Conservation (phyloP, 257 asterid genomes). For the Gentiana macrophylla region DNA sequence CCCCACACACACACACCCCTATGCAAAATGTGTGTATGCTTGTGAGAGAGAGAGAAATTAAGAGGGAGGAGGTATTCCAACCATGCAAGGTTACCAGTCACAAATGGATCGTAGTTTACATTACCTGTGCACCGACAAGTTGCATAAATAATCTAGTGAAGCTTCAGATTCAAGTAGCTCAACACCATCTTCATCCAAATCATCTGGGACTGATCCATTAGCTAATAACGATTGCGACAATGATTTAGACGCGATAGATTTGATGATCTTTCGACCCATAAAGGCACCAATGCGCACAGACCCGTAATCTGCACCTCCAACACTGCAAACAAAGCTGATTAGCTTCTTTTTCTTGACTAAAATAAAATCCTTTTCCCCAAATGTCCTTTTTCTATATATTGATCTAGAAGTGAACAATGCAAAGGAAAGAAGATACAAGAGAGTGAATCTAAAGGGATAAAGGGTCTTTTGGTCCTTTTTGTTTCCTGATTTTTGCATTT, state of each 20-base stretch:
- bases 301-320: slow-evolving; percentile 97
- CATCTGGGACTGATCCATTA: slow-evolving; percentile 54
- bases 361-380: not conserved
- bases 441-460: no score
- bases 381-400: not conserved
- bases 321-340: slow-evolving; percentile 35
- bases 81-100: not conserved
- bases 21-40: no score
- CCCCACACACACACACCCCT: no score
- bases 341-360: not conserved
- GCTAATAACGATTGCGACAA: slow-evolving; percentile 33
- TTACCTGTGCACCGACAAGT: slow-evolving; percentile 90
- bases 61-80: not conserved
- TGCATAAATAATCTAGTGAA: slow-evolving; percentile 84
- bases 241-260: slow-evolving; percentile 48
- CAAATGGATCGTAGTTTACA: no score
- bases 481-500: no score
- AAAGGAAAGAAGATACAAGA: no score
- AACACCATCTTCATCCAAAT: slow-evolving; percentile 64
- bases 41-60: not conserved
- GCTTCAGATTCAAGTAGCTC: slow-evolving; percentile 82
- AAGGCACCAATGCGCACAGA: slow-evolving; percentile 98
- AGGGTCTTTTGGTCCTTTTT: no score
- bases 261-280: slow-evolving; percentile 84
- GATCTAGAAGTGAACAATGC: no score